Evolutionary conservation across 768 basidiomycete genomes (phyloP).

Genomic region (Russula vinacea): DNA sequence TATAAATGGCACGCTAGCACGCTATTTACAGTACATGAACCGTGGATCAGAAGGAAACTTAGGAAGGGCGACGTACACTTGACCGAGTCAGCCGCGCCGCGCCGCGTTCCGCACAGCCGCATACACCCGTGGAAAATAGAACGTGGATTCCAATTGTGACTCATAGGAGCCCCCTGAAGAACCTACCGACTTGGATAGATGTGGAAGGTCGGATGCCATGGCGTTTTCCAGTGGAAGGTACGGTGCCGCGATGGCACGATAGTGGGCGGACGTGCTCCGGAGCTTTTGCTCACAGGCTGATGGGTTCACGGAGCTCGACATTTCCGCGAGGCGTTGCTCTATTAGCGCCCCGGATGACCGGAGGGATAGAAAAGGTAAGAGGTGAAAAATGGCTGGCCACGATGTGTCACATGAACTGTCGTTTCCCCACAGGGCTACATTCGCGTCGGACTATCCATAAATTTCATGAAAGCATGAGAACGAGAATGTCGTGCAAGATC

Average conservation of each 20-base stretch:
- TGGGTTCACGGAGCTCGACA: constrained; percentile 8
- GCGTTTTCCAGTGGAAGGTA: constrained; percentile 16
- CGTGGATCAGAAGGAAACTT: not conserved
- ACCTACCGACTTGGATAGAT: constrained; percentile 5
- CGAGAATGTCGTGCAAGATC: constrained; percentile 8
- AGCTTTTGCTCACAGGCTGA: constrained; percentile 7
- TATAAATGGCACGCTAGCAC: not conserved
- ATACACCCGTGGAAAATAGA: not conserved
- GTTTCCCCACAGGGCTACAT: constrained; percentile 22
- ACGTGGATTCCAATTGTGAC: constrained; percentile 13
- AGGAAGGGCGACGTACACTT: not conserved
- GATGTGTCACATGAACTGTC: constrained; percentile 5
- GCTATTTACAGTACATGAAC: not conserved
- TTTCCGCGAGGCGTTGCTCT: constrained; percentile 8
- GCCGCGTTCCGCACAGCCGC: constrained; percentile 16
- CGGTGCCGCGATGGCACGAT: constrained; percentile 16
- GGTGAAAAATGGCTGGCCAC: not conserved
- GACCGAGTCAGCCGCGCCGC: not conserved
- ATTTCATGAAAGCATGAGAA: constrained; percentile 5
- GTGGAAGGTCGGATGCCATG: constrained; percentile 2
- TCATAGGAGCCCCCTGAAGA: constrained; percentile 1
- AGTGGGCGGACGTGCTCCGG: constrained; percentile 8
- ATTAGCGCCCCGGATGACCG: not conserved
- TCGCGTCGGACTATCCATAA: not conserved
- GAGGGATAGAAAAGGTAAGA: constrained; percentile 13